phyloP scores from a whole-genome alignment of 1,284 basidiomycete species.

The Sporisorium graminicola region DNA sequence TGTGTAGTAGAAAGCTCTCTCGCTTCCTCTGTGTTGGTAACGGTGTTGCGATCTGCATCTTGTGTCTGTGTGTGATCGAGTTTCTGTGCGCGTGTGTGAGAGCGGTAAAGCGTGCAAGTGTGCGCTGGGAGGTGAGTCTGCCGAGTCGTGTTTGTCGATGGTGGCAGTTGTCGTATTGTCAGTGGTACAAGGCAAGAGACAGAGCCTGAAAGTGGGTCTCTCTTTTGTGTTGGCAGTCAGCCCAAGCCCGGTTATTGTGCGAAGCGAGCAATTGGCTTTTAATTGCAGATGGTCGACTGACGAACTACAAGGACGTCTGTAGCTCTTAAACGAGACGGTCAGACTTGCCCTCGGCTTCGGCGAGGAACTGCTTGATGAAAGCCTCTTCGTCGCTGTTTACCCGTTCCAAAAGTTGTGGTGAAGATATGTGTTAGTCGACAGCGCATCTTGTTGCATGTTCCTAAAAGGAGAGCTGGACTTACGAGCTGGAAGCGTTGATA shows the following conservation, averaged over 20 bases:
- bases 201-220: background rate
- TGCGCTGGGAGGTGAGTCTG: too few species aligned
- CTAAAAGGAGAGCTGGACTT: constrained; percentile 17
- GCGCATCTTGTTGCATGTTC: too few species aligned
- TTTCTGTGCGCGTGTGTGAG: too few species aligned
- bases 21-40: too few species aligned
- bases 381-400: constrained; percentile 63
- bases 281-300: background rate
- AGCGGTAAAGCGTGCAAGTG: too few species aligned
- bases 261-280: background rate
- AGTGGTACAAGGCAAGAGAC: background rate
- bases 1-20: too few species aligned
- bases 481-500: constrained; percentile 62
- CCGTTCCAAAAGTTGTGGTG: background rate
- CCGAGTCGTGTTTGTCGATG: background rate
- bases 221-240: background rate
- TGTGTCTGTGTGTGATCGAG: background rate
- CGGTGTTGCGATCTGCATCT: too few species aligned
- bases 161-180: background rate
- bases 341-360: constrained; percentile 59
- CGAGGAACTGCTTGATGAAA: constrained; percentile 68
- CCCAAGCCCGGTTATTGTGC: background rate
- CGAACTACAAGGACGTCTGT: background rate
- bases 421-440: background rate
- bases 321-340: constrained; percentile 47